phyloP scores from a whole-genome alignment of 2,329 filamentous ascomycete genomes.

The Pyricularia pennisetigena region DNA sequence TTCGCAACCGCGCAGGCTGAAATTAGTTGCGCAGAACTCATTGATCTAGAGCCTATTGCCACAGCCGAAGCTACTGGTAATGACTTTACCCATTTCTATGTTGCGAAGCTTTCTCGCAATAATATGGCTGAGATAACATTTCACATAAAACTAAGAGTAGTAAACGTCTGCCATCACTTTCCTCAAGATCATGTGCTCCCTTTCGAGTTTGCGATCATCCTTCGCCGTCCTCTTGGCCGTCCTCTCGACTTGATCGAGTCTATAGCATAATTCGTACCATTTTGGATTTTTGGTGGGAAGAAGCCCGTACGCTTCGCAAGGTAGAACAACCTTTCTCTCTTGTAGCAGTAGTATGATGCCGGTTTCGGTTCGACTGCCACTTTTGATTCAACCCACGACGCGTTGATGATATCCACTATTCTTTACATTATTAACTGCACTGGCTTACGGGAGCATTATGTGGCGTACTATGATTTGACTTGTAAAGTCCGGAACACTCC shows the following conservation, averaged over 20 bases:
- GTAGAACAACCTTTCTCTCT: neutral
- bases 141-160: neutral
- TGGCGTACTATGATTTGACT: neutral
- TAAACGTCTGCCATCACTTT: neutral
- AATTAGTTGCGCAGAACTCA: neutral
- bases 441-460: neutral
- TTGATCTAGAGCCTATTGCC: neutral
- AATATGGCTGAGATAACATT: neutral
- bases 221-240: neutral
- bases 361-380: neutral
- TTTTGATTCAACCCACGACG: neutral
- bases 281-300: neutral
- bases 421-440: neutral
- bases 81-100: neutral
- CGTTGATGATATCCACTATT: neutral
- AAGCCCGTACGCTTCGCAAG: neutral
- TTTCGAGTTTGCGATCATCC: neutral
- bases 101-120: neutral
- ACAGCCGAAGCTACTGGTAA: neutral
- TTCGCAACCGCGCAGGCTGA: neutral
- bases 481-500: neutral
- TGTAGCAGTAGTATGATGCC: neutral
- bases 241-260: neutral
- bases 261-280: neutral
- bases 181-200: neutral